Base-by-base conservation (phyloP, 768 basidiomycete species). In the Neoboletus brunneissimus region DNA sequence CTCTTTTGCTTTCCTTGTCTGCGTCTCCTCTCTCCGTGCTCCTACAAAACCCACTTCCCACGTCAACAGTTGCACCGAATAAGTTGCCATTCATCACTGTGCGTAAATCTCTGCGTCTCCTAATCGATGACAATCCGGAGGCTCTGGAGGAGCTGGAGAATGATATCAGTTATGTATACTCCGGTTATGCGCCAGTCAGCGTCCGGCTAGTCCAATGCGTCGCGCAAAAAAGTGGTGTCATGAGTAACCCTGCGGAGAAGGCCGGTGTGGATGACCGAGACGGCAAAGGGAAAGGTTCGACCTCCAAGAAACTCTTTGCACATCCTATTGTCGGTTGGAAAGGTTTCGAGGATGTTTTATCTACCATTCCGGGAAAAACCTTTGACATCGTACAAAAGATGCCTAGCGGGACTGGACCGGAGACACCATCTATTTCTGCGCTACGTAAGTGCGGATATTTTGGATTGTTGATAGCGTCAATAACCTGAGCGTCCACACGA, bases 291-390 rank as follows among this genome's bases (percentile, higher is more conserved):
- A 77, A 74, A 52, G 75, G 72, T 44, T 53, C 65, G 15, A 55
- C 70, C n/a, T 62, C 70, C 25, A 77, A 75, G 51, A 86, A 85
- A 68, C 78, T 89, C 40, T 88, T 86, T 67, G 94, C 94, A 1
- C 94, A 97, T 71, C 89, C 93, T 2, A 89, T 99, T 56, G 83
- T 89, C 10, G 96, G 96, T 3, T 99, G 96, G 95, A 96, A 91
- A 71, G 96, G 94, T 23, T 94, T 99, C 67, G 97, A 98, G 72
- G 96, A 98, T 65, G 82, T 91, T 15, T 69, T 97, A 22, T 81
- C 81, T 35, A 78, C 80, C 51, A 86, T 98, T 53, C 91, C 94
- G 0, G 97, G 97, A 3, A 84, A 85, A 67, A 90, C 87, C 22
- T 82, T 97, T 41, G 95, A 99, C 72, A 80, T 91, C 35, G 74